These are phyloP conservation scores for Nematodospora anomalae DNA, from an alignment of 1,139 yeast species.

Conservation along the genomic window DNA sequence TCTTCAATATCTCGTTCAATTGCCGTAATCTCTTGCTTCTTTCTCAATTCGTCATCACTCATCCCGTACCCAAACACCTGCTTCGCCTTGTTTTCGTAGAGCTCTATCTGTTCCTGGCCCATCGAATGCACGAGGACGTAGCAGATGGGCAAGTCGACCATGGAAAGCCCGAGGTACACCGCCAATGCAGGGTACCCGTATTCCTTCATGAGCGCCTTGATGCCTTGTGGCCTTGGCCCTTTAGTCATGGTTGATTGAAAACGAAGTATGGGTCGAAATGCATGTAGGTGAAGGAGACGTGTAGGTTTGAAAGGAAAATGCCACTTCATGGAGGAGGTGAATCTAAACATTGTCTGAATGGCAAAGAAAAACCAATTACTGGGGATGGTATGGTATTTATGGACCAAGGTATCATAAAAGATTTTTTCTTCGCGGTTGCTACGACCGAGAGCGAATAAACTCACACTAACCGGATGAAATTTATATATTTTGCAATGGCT, in stretches of 20 bases:
- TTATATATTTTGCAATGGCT: no score
- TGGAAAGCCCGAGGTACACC: constrained; percentile 69
- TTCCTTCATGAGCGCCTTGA: constrained; percentile 73
- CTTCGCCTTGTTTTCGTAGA: constrained; percentile 62
- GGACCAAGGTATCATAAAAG: neutral
- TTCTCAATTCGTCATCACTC: constrained; percentile 38
- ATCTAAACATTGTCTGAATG: constrained; percentile 1
- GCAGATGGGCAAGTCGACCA: constrained; percentile 80
- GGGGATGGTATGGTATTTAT: no score
- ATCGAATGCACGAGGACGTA: constrained; percentile 78
- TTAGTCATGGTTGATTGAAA: constrained; percentile 1
- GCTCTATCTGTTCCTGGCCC: constrained; percentile 78
- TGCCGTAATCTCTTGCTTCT: constrained; percentile 32
- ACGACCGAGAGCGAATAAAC: no score
- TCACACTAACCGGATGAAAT: no score
- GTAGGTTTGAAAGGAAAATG: neutral
- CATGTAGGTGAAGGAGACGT: neutral
- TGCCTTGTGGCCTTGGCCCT: constrained; percentile 35
- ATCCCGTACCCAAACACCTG: constrained; percentile 58
- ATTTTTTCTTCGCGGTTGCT: no score
- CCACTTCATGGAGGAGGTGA: constrained; percentile 4
- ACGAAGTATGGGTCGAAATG: neutral
- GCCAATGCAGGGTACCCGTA: constrained; percentile 93
- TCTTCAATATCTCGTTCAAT: constrained; percentile 25
- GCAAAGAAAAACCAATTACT: neutral